phyloP scores from a whole-genome alignment of 2,329 filamentous ascomycete species.

The Cladosporium velox region DNA sequence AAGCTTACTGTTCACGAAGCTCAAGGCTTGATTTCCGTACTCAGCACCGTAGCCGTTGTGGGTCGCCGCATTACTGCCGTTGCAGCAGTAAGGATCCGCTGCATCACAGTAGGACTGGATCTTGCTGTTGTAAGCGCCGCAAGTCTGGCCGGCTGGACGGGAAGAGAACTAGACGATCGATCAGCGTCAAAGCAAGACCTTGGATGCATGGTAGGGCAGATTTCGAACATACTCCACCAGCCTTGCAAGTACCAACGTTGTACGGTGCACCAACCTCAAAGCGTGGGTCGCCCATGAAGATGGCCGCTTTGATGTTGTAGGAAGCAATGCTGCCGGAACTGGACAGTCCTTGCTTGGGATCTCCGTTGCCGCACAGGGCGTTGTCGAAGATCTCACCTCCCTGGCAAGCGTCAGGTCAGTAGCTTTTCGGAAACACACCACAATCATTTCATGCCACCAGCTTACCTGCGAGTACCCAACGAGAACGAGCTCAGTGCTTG shows the following conservation, averaged over 20 bases:
- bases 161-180: conserved; percentile 51
- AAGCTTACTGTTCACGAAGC: conserved; percentile 60
- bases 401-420: conserved; percentile 48
- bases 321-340: conserved; percentile 54
- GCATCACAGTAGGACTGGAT: conserved; percentile 68
- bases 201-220: neutral
- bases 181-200: neutral
- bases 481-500: conserved; percentile 59
- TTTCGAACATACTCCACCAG: conserved; percentile 43
- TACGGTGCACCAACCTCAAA: conserved; percentile 58
- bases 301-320: conserved; percentile 61
- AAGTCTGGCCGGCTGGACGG: conserved; percentile 59
- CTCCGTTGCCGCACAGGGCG: conserved; percentile 60
- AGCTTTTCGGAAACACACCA: neutral
- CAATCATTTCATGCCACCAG: neutral
- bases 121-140: conserved; percentile 48
- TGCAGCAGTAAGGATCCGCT: conserved; percentile 67
- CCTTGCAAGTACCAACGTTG: conserved; percentile 61
- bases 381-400: conserved; percentile 65
- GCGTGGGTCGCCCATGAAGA: conserved; percentile 66
- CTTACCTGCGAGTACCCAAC: conserved; percentile 53
- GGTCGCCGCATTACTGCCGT: conserved; percentile 59
- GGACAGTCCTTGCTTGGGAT: conserved; percentile 48
- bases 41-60: conserved; percentile 64
- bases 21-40: conserved; percentile 60